A percentile compares a stretch with the other conserved stretches of the same genome.
phyloP scores from a whole-genome alignment of 805 yeast genomes.

The Priceomyces fermenticarens region DNA sequence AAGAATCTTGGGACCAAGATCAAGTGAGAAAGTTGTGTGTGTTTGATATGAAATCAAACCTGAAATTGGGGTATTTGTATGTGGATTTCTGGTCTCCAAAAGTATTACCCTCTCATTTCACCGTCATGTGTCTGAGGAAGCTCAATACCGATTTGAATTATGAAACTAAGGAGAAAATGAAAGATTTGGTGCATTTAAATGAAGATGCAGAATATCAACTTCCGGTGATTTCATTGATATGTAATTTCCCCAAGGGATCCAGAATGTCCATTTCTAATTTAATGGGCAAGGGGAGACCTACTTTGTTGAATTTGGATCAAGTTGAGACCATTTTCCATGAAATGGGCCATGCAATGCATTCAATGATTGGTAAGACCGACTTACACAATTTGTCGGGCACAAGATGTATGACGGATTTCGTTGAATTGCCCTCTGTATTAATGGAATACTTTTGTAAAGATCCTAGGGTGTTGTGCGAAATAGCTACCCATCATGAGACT shows the following conservation, averaged over 20 bases:
- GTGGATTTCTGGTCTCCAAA: conserved; percentile 81
- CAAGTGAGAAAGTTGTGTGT: conserved; percentile 84
- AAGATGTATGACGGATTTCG: conserved; percentile 93
- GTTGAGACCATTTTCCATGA: conserved; percentile 95
- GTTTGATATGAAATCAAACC: conserved; percentile 50
- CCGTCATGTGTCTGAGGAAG: conserved; percentile 89
- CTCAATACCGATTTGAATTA: conserved; percentile 49
- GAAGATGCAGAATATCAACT: conserved; percentile 62
- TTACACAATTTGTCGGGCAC: conserved; percentile 94
- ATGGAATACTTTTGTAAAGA: conserved; percentile 93
- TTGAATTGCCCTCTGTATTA: conserved; percentile 91
- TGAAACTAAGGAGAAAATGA: conserved; percentile 22
- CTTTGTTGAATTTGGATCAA: conserved; percentile 68
- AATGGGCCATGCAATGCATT: conserved; percentile 99
- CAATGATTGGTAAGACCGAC: conserved; percentile 90
- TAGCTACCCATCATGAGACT: conserved; percentile 71
- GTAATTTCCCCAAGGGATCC: conserved; percentile 62
- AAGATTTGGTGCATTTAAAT: conserved; percentile 29
- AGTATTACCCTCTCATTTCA: conserved; percentile 91
- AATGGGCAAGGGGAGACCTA: conserved; percentile 34
- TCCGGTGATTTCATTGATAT: conserved; percentile 86
- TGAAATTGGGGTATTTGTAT: conserved; percentile 74
- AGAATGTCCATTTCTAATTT: conserved; percentile 23
- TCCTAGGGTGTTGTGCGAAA: conserved; percentile 65
- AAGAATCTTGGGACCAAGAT: conserved; percentile 80